Base-by-base conservation (phyloP, 1,284 basidiomycete species). In the Boletus nobilissimus region DNA sequence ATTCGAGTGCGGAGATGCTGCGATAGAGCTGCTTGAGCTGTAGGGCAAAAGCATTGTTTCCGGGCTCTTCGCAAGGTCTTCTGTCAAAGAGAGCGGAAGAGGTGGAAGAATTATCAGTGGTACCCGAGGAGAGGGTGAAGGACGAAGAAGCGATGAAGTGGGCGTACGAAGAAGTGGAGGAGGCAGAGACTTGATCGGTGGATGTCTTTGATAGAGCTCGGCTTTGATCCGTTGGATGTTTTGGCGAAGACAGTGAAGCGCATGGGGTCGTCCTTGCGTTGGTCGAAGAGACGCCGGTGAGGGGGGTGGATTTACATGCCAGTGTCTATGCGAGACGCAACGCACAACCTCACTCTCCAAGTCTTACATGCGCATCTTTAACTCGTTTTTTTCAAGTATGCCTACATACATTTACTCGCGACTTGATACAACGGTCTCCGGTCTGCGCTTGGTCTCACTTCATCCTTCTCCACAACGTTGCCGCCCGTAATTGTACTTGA, bases 401-500 rank as follows among this genome's bases (percentile, higher is more conserved):
- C n/a, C n/a, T n/a, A n/a, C n/a, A n/a, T n/a, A n/a, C n/a, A n/a
- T n/a, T n/a, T n/a, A n/a, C n/a, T n/a, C n/a, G n/a, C n/a, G n/a
- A n/a, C n/a, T n/a, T n/a, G n/a, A n/a, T n/a, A n/a, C n/a, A n/a
- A n/a, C n/a, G n/a, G n/a, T n/a, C n/a, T n/a, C n/a, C n/a, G n/a
- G n/a, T n/a, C n/a, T n/a, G n/a, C n/a, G n/a, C n/a, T n/a, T n/a
- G n/a, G n/a, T n/a, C n/a, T n/a, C n/a, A n/a, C 16, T 97, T 97
- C 87, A 93, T 98, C 80, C 88, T 98, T 81, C 88, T 97, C 78
- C 98, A 93, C 90, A 99, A 99, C 97, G 6, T 98, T 97, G 2
- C 87, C 99, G 34, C 97, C 97, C 36, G 97, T 99, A 81, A 96
- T 97, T 77, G 90, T 95, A 73, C 91, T 99, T 76, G 98, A 98